Base-by-base conservation (phyloP, 345 rosid species). In the Gossypium mustelinum region DNA sequence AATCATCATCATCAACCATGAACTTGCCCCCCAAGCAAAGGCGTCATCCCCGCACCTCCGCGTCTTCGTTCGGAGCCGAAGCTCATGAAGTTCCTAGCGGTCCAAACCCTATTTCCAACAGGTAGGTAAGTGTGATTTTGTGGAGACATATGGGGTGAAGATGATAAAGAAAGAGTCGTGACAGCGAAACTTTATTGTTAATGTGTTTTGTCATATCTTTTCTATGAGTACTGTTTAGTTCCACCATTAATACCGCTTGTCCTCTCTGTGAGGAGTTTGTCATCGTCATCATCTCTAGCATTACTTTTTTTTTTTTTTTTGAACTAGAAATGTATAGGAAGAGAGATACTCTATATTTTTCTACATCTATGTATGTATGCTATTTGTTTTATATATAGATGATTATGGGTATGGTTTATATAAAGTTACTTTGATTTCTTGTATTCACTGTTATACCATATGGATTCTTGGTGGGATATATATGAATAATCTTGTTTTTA, bases 41-140 rank as follows among this genome's bases (percentile, higher is more conserved):
- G 48, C 78, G 57, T 1, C 68, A 45, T 8, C 27, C 71, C 18
- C 82, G 39, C 41, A 34, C 41, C 41, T 34, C 41, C 18, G 27
- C 73, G 54, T 79, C 79, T 45, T 78, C 76, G 6, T 84, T 86
- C 68, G 86, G 82, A 59, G 90, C 84, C 20, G 85, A 79, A 9
- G 93, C 86, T 54, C 98, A 93, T 79, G 94, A 91, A 75, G 98
- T 93, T 74, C 98, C 97, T 0, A 93, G 98, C 56, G 97, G 97
- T 68, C 97, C 98, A 44, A 91, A 93, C 86, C 98, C 98, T 65
- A 91, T 91, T 77, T 91, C 97, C 45, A 93, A 93, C 84, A 86
- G 87, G 87, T 89, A 54, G 18, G 41, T 5, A 77, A 82, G 24
- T 45, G 27, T 52, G 50, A n/a, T 27, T 41, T 57, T 27, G 44